A percentile compares a stretch with the other conserved stretches of the same genome.
Conservation (phyloP, 2,329 filamentous ascomycete species). For the Calycina herbarum region DNA sequence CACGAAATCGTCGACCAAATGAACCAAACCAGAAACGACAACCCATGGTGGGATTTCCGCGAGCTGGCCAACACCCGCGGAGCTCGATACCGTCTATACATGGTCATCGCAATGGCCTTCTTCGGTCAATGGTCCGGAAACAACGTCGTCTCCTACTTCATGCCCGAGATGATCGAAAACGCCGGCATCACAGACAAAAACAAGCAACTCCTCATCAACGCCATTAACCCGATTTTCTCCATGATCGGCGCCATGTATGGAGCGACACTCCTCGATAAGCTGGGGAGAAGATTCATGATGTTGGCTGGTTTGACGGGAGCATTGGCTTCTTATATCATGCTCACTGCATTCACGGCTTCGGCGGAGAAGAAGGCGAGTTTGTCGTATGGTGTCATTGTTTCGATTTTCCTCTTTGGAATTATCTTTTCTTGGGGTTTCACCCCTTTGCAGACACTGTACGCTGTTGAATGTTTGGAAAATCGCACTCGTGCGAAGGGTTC, state of each 20-base stretch:
- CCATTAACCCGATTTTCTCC: conserved; percentile 40
- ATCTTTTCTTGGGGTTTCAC: conserved; percentile 44
- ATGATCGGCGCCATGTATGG: conserved; percentile 47
- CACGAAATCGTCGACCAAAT: conserved; percentile 1
- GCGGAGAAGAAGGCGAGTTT: conserved; percentile 37
- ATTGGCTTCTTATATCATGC: conserved; percentile 26
- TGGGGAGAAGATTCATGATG: conserved; percentile 46
- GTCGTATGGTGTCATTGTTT: conserved; percentile 49
- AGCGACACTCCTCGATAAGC: conserved; percentile 44
- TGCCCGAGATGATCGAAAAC: conserved; percentile 45
- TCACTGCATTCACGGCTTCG: conserved; percentile 35
- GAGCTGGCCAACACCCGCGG: conserved; percentile 51
- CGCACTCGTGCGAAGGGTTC: conserved; percentile 49
- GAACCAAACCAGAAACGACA: conserved; percentile 49
- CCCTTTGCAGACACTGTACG: conserved; percentile 48
- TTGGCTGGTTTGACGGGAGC: conserved; percentile 35
- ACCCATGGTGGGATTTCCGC: conserved; percentile 60
- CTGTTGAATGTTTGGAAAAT: conserved; percentile 49
- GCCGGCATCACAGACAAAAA: conserved; percentile 37
- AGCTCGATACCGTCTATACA: conserved; percentile 49
- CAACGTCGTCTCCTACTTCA: conserved; percentile 45
- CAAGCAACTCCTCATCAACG: conserved; percentile 40
- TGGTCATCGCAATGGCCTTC: conserved; percentile 53
- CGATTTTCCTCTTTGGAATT: conserved; percentile 50
- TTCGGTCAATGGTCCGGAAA: conserved; percentile 51